phyloP scores from a whole-genome alignment of 805 yeast species.

The Candida schatavii region DNA sequence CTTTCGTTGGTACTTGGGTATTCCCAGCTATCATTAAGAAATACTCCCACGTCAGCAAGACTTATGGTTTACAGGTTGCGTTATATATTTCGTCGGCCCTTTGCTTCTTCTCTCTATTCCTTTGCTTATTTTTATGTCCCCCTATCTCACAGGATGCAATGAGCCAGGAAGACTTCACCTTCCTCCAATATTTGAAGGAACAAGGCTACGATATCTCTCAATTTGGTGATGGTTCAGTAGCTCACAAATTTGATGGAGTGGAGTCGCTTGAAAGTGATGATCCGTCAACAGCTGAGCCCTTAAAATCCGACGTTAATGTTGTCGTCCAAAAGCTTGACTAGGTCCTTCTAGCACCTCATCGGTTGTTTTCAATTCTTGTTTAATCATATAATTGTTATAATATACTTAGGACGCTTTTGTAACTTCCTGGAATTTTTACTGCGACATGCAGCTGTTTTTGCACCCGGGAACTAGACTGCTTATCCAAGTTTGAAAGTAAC shows the following conservation, averaged over 20 bases:
- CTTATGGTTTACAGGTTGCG: conserved; percentile 67
- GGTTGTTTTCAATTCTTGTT: too few relatives aligned
- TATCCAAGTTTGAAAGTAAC: too few relatives aligned
- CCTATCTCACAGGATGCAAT: conserved; percentile 81
- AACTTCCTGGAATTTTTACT: too few relatives aligned
- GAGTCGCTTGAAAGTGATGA: neutral
- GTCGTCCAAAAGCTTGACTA: neutral
- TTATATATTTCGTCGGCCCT: conserved; percentile 79
- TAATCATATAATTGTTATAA: too few relatives aligned
- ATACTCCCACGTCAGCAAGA: conserved; percentile 51
- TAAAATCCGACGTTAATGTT: neutral
- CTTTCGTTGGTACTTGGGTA: conserved; percentile 84
- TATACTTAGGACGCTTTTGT: too few relatives aligned
- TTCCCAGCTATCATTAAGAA: conserved; percentile 76
- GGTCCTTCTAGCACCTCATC: neutral
- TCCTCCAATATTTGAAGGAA: conserved; percentile 60
- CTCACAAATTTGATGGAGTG: conserved; percentile 1
- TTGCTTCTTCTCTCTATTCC: conserved; percentile 66
- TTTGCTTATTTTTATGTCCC: conserved; percentile 74
- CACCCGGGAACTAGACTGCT: too few relatives aligned
- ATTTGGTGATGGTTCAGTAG: conserved; percentile 42
- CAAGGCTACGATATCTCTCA: conserved; percentile 69
- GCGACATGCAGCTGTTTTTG: too few relatives aligned
- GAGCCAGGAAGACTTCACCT: conserved; percentile 69
- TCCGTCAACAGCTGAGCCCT: neutral